Evolutionary conservation across 2,329 filamentous ascomycete genomes (phyloP), one percentile per base, ranked within the genome.

Genomic region (Trichoderma sp.): DNA sequence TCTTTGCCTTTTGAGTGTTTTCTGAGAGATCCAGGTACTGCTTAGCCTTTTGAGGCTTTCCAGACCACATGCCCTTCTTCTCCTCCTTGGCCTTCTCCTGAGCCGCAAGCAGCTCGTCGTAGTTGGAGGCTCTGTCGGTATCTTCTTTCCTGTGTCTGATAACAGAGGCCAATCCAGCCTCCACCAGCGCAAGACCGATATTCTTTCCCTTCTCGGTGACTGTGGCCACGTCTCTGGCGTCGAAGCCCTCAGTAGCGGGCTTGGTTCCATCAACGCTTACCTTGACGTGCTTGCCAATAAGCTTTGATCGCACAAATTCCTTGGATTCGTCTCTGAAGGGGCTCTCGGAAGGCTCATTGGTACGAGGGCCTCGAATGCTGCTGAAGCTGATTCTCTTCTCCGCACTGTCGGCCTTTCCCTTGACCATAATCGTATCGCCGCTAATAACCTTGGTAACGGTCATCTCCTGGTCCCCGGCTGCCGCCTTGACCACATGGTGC

Each of bases 71-170:
- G 69, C 97, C 97, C 87, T 96, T 97, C 85, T 93, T 92, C 79
- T 94, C 94, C 77, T 94, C 92, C 85, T 97, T 95, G 69, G 97
- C 96, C 76, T 88, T 89, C 81, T 95, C 93, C 82, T 97, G 94
- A 3, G 94, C 94, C 45, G 92, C 91, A 21, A 97, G 88, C 14
- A 97, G 88, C 81, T 96, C 93, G 81, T 99, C 97, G 82, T 98
- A 99, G 84, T 98, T 95, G 21, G 95, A 93, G 66, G 95, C 96
- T 71, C 97, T 91, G 84, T 99, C 97, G 4, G 94, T 94, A 82
- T 99, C 97, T 81, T 98, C 96, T 85, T 96, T 94, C 78, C 95
- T 92, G 86, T 99, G 97, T 77, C 97, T 93, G 81, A 99, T 97
- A 9, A 99, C 97, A 0, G 95, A 96, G 29, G 93, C 94, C 87